Evolutionary conservation across 257 asterid genomes (phyloP).

Genomic region (Anisodus acutangulus): DNA sequence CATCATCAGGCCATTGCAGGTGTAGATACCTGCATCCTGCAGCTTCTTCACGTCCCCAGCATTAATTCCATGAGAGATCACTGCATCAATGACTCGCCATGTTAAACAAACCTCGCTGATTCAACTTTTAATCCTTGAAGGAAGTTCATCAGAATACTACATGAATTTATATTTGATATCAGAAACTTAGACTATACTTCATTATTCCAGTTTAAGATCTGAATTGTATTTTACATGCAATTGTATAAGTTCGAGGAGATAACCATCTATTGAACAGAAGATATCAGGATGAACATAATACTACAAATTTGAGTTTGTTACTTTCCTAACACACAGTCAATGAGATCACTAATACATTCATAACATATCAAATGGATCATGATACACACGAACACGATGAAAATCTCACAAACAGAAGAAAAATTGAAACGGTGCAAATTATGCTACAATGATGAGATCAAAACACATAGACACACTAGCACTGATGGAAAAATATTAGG

Average conservation of each 20-base stretch:
- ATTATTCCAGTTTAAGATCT: not conserved
- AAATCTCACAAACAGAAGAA: constrained; percentile 2
- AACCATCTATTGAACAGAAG: not conserved
- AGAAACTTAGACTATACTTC: not conserved
- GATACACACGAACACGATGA: not conserved
- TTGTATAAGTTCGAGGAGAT: constrained; percentile 3
- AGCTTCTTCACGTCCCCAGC: constrained; percentile 99
- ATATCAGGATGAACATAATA: not conserved
- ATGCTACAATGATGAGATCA: not conserved
- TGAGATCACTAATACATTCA: not conserved
- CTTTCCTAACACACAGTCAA: not conserved
- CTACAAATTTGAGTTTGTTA: not conserved
- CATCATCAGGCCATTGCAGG: constrained; percentile 98
- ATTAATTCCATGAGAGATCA: constrained; percentile 92
- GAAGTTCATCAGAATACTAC: constrained; percentile 12
- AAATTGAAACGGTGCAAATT: not conserved
- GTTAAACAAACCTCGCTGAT: not conserved
- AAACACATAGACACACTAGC: not conserved
- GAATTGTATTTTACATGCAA: not conserved
- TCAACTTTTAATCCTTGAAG: not conserved
- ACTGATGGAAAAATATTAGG: not conserved
- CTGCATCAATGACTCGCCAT: constrained; percentile 46
- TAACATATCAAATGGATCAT: constrained; percentile 9
- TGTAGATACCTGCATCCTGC: constrained; percentile 95
- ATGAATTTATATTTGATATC: not conserved